A percentile compares a stretch with the other conserved stretches of the same genome.
Conservation (phyloP, 352 stramenopile species). For the Globisporangium middletonii region DNA sequence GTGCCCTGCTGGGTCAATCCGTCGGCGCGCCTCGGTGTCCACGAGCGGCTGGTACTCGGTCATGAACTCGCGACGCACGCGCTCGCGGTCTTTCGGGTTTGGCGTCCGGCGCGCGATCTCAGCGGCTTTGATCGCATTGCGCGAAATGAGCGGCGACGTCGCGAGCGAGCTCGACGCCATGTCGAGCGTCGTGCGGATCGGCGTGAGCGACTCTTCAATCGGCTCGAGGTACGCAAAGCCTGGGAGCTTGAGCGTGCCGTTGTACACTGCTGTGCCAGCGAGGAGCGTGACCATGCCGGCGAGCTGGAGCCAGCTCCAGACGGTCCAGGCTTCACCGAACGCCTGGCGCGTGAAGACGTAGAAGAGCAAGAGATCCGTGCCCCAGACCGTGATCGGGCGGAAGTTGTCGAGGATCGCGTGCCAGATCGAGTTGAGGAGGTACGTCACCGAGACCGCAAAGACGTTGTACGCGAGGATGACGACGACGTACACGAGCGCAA, state of each 20-base stretch:
- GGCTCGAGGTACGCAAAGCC: conserved; percentile 76
- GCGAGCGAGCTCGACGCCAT: conserved; percentile 51
- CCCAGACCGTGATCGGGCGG: conserved; percentile 95
- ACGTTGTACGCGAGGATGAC: conserved; percentile 96
- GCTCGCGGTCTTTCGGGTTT: conserved; percentile 72
- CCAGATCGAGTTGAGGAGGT: conserved; percentile 95
- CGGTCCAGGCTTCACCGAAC: conserved; percentile 94
- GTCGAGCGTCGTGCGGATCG: conserved; percentile 63
- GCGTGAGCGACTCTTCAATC: conserved; percentile 51
- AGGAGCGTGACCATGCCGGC: conserved; percentile 91
- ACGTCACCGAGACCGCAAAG: conserved; percentile 95
- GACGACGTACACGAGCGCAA: conserved; percentile 88
- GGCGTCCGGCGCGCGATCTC: conserved; percentile 76
- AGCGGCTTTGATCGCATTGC: conserved; percentile 78
- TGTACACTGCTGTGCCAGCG: conserved; percentile 96
- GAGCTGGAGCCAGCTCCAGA: conserved; percentile 94
- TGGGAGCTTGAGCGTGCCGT: conserved; percentile 81
- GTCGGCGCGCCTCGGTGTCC: conserved; percentile 45
- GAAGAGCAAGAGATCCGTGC: conserved; percentile 93
- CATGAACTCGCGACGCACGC: conserved; percentile 82
- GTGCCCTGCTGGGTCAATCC: conserved; percentile 71
- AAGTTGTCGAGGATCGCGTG: conserved; percentile 98
- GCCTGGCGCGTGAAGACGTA: conserved; percentile 89
- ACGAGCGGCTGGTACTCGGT: conserved; percentile 79
- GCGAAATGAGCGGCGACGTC: conserved; percentile 71